A percentile compares a stretch with the other conserved stretches of the same genome.
phyloP scores from a whole-genome alignment of 441 rosid genomes.

The Flueggea neowawraea region DNA sequence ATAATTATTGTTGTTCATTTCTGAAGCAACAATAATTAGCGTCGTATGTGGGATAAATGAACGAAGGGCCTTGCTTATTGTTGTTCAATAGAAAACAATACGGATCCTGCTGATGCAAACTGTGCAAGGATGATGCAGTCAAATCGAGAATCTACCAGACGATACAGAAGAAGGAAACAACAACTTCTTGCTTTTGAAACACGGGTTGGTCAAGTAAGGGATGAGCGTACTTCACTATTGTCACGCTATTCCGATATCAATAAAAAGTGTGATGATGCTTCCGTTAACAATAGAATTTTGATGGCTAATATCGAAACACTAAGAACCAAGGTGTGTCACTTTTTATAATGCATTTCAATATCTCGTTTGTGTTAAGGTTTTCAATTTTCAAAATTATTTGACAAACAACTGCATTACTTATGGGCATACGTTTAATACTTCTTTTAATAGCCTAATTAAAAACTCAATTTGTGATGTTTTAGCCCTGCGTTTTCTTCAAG shows the following conservation, averaged over 20 bases:
- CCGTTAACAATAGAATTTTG: slow-evolving; percentile 85
- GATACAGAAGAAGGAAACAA: slow-evolving; percentile 91
- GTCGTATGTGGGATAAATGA: too few species aligned
- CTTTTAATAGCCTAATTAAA: too few species aligned
- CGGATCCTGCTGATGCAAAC: slow-evolving; percentile 63
- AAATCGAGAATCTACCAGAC: slow-evolving; percentile 97
- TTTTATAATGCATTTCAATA: neutral
- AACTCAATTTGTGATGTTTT: too few species aligned
- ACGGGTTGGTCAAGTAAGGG: slow-evolving; percentile 88
- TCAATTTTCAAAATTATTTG: neutral
- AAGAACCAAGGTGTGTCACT: slow-evolving; percentile 68
- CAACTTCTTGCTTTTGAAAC: slow-evolving; percentile 86
- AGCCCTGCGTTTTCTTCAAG: too few species aligned
- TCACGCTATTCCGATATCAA: slow-evolving; percentile 66
- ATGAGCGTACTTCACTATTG: slow-evolving; percentile 69
- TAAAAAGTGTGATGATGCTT: slow-evolving; percentile 74
- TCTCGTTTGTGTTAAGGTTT: neutral
- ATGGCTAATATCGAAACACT: slow-evolving; percentile 94
- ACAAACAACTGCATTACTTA: neutral
- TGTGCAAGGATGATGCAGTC: slow-evolving; percentile 93
- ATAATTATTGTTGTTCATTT: too few species aligned
- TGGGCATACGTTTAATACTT: too few species aligned
- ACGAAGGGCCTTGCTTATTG: too few species aligned
- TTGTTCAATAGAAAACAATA: slow-evolving; percentile 69
- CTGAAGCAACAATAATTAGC: too few species aligned